Conservation (phyloP, 768 basidiomycete genomes). For the Mycena alexandri region DNA sequence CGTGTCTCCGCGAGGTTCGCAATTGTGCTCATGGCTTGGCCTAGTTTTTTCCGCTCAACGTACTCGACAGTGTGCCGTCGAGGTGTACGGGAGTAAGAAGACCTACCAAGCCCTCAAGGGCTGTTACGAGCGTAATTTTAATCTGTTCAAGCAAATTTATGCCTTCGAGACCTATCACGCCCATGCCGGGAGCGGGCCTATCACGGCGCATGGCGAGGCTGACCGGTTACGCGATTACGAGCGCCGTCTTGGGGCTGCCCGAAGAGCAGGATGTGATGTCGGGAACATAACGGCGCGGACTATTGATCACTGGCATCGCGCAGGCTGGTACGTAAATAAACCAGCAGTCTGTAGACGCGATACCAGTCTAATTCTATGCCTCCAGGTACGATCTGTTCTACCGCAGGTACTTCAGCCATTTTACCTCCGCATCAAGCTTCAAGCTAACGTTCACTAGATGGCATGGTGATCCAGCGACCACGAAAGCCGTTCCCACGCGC, state of each 20-base stretch:
- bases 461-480: constrained; percentile 75
- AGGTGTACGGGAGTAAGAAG: constrained; percentile 82
- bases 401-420: constrained; percentile 60
- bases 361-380: constrained; percentile 1
- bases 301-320: constrained; percentile 84
- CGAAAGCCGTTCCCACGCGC: constrained; percentile 59
- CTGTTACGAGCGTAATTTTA: constrained; percentile 88
- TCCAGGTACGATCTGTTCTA: constrained; percentile 73
- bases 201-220: constrained; percentile 63
- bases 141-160: constrained; percentile 86
- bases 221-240: constrained; percentile 81
- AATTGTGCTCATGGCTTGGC: constrained; percentile 12
- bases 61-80: constrained; percentile 68
- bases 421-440: neutral
- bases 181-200: constrained; percentile 50
- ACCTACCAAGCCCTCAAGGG: constrained; percentile 88
- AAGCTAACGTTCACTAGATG: constrained; percentile 56
- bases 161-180: constrained; percentile 71
- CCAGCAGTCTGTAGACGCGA: neutral
- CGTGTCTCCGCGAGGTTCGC: constrained; percentile 80
- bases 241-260: constrained; percentile 73
- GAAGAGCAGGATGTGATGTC: constrained; percentile 75
- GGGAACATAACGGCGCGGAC: constrained; percentile 81
- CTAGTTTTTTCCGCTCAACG: constrained; percentile 23
- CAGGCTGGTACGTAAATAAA: constrained; percentile 64